Conservation (phyloP, 352 stramenopile species). For the Pythium folliculosum region DNA sequence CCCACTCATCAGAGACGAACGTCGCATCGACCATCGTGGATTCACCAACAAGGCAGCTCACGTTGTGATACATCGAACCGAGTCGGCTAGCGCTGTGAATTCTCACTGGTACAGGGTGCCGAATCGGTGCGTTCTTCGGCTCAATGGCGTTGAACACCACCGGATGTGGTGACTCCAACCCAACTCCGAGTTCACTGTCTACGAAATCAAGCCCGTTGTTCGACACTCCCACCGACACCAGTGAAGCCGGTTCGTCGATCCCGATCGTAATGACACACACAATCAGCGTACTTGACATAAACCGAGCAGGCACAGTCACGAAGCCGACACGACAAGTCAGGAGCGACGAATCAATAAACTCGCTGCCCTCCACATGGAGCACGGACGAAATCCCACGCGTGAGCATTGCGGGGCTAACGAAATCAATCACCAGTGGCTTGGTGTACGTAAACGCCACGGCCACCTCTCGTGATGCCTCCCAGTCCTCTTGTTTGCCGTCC, state of each 20-base stretch:
- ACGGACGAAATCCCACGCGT: constrained; percentile 1
- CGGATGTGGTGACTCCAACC: background rate
- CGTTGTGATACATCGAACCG: background rate
- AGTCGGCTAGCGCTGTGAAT: constrained; percentile 5
- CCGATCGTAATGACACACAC: background rate
- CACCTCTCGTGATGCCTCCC: background rate
- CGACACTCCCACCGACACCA: constrained; percentile 13
- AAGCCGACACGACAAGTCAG: constrained; percentile 41
- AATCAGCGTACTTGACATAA: constrained; percentile 18
- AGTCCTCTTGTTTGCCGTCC: background rate
- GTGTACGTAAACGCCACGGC: constrained; percentile 9
- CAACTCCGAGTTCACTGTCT: constrained; percentile 18
- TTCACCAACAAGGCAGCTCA: constrained; percentile 25
- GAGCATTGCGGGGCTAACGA: constrained; percentile 5
- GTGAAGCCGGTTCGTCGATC: constrained; percentile 29
- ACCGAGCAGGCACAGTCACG: constrained; percentile 25
- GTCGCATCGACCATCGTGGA: constrained; percentile 5
- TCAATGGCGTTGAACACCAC: constrained; percentile 10
- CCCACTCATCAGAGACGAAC: constrained; percentile 12
- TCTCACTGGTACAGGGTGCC: background rate
- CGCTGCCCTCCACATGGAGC: constrained; percentile 28
- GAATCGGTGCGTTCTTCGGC: constrained; percentile 5
- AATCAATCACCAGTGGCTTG: constrained; percentile 4
- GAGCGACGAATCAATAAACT: constrained; percentile 47
- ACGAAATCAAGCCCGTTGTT: constrained; percentile 30